Percentiles rank a stretch among this genome's conserved stretches.
Evolutionary conservation across 2,329 filamentous ascomycete genomes (phyloP).

Genomic region (Fusarium paranaense): DNA sequence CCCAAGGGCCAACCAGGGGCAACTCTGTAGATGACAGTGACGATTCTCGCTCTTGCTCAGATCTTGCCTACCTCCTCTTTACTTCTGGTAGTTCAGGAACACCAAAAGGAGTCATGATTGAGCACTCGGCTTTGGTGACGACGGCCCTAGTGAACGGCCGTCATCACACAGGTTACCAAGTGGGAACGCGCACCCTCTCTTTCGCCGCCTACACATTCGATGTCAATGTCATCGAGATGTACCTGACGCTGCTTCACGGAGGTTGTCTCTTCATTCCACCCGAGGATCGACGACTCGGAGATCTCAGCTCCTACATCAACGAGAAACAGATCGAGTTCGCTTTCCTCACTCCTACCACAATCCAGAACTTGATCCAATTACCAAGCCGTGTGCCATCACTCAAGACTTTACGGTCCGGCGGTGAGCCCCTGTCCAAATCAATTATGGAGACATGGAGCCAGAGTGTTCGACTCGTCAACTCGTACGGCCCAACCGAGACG

Average conservation of each 20-base stretch:
- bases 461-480: background rate
- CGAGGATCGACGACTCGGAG: background rate
- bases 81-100: slow-evolving; percentile 1
- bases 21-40: background rate
- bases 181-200: background rate
- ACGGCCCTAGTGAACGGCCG: background rate
- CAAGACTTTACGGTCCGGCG: background rate
- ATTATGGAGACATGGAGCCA: background rate
- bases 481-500: background rate
- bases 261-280: background rate
- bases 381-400: background rate
- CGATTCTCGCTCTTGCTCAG: background rate
- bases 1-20: background rate
- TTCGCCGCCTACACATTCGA: slow-evolving; percentile 2
- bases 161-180: background rate
- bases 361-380: background rate
- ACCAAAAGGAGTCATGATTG: slow-evolving; percentile 2
- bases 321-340: background rate
- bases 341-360: background rate
- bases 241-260: background rate
- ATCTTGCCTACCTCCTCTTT: background rate
- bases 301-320: background rate
- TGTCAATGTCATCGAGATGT: background rate
- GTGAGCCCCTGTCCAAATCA: background rate
- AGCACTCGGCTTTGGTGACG: background rate